phyloP scores from a whole-genome alignment of 2,329 filamentous ascomycete genomes.

The Fusarium torreyae region DNA sequence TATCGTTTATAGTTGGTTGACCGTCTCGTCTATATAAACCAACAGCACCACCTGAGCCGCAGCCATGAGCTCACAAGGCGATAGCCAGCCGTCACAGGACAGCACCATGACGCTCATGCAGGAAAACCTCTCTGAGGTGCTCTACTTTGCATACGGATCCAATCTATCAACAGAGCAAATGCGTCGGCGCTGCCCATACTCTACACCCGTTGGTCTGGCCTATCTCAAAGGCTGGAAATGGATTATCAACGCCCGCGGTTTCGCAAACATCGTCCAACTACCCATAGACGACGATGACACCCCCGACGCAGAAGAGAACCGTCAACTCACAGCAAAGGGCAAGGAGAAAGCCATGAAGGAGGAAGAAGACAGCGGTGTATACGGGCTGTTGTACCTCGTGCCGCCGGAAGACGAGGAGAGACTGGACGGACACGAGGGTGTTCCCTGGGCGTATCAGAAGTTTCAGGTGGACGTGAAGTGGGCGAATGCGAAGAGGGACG shows the following conservation, averaged over 20 bases:
- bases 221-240: conserved; percentile 71
- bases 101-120: conserved; percentile 56
- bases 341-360: conserved; percentile 12
- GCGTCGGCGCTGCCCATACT: conserved; percentile 71
- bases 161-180: conserved; percentile 79
- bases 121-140: conserved; percentile 55
- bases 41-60: neutral
- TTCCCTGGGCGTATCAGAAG: conserved; percentile 74
- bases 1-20: neutral
- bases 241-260: conserved; percentile 77
- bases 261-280: conserved; percentile 74
- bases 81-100: conserved; percentile 56
- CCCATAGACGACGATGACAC: conserved; percentile 23
- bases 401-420: conserved; percentile 63
- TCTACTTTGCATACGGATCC: conserved; percentile 81
- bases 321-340: conserved; percentile 15
- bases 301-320: conserved; percentile 8
- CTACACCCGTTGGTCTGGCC: conserved; percentile 70
- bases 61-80: conserved; percentile 51
- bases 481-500: conserved; percentile 44
- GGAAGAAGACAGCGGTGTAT: conserved; percentile 60
- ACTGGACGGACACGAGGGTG: conserved; percentile 74
- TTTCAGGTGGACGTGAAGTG: conserved; percentile 53
- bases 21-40: conserved; percentile 11
- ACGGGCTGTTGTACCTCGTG: conserved; percentile 71